A percentile compares a stretch with the other conserved stretches of the same genome.
phyloP scores from a whole-genome alignment of 1,139 yeast genomes.

The Debaryomyces singareniensis region DNA sequence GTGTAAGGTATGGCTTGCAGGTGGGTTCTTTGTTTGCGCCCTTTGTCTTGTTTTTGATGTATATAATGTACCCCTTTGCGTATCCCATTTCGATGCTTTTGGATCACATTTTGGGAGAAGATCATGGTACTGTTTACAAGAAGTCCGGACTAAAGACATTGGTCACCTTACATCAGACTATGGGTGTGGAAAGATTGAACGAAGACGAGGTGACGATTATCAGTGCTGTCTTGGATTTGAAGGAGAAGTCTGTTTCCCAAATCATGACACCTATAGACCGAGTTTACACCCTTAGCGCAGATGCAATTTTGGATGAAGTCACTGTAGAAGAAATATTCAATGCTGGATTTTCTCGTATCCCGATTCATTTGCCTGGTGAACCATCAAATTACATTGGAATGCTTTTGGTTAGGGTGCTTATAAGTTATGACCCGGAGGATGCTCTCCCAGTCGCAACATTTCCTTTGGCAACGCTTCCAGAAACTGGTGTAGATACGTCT shows the following conservation, averaged over 20 bases:
- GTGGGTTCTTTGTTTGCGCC: constrained; percentile 91
- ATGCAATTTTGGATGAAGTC: constrained; percentile 72
- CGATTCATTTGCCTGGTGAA: constrained; percentile 88
- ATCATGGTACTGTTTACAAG: constrained; percentile 92
- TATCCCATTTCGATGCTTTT: constrained; percentile 81
- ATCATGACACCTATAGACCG: constrained; percentile 95
- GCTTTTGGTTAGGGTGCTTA: constrained; percentile 86
- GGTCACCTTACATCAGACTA: constrained; percentile 86
- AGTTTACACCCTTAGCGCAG: constrained; percentile 85
- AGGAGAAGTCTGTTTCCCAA: constrained; percentile 78
- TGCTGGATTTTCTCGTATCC: constrained; percentile 93
- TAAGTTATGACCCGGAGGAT: constrained; percentile 96
- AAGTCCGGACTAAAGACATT: constrained; percentile 89
- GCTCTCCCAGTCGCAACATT: constrained; percentile 87
- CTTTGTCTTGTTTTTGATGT: constrained; percentile 80
- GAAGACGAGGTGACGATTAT: constrained; percentile 96
- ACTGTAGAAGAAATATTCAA: constrained; percentile 87
- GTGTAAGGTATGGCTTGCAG: constrained; percentile 87
- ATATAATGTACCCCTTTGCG: constrained; percentile 85
- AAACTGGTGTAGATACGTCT: constrained; percentile 86
- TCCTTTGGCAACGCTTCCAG: constrained; percentile 94
- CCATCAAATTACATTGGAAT: constrained; percentile 91
- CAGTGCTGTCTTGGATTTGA: constrained; percentile 86
- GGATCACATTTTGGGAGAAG: constrained; percentile 85
- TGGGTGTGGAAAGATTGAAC: constrained; percentile 91